phyloP scores from a whole-genome alignment of 2,329 filamentous ascomycete species.

The Bipolaris victoriae region DNA sequence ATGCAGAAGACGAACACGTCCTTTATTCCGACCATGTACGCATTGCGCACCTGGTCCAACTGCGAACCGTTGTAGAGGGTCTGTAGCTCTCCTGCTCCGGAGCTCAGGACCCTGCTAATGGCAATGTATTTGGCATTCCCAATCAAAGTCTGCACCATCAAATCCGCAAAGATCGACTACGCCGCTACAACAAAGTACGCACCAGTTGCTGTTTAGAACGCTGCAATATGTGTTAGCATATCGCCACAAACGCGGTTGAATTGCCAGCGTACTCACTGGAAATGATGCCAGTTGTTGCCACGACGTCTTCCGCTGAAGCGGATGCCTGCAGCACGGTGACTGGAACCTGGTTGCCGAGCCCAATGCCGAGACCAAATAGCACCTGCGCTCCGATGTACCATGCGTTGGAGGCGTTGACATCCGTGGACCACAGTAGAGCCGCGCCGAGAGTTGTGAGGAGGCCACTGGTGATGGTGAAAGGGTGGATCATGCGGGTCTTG shows the following conservation, averaged over 20 bases:
- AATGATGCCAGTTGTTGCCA: neutral
- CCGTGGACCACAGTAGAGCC: neutral
- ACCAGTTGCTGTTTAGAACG: neutral
- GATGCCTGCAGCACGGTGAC: neutral
- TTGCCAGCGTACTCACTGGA: neutral
- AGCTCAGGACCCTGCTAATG: neutral
- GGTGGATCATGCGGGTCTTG: neutral
- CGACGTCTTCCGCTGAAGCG: neutral
- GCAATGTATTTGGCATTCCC: neutral
- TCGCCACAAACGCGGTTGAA: too few species aligned
- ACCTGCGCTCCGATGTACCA: neutral
- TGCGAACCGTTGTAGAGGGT: neutral
- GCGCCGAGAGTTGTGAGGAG: neutral
- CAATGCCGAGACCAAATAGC: neutral
- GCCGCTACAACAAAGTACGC: neutral
- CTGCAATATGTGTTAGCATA: neutral
- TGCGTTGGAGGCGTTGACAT: neutral
- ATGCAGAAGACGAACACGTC: neutral
- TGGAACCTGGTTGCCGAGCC: neutral
- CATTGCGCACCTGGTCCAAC: neutral
- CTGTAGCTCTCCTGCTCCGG: neutral
- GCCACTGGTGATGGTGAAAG: constrained; percentile 13
- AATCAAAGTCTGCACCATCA: neutral
- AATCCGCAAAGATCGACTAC: neutral
- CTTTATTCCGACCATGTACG: neutral